A percentile compares a stretch with the other conserved stretches of the same genome.
Conservation (phyloP, 2,329 filamentous ascomycete species). For the Ambrosiella xylebori region DNA sequence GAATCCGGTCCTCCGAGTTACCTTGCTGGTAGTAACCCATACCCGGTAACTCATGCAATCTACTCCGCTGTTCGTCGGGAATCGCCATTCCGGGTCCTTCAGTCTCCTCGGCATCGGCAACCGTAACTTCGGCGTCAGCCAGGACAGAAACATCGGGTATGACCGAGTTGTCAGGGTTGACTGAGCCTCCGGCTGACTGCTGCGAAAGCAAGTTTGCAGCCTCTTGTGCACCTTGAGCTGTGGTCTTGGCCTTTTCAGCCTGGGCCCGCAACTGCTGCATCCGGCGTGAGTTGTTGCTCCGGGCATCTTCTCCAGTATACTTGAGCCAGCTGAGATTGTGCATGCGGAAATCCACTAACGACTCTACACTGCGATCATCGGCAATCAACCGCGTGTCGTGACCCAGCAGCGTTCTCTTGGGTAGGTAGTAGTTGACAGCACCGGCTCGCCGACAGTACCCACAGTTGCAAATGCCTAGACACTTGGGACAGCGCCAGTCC, state of each 20-base stretch:
- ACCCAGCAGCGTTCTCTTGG: conserved; percentile 72
- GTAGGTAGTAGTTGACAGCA: conserved; percentile 63
- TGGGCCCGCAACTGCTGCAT: conserved; percentile 40
- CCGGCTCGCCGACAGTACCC: conserved; percentile 51
- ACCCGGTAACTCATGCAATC: conserved; percentile 28
- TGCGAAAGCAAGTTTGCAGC: conserved; percentile 19
- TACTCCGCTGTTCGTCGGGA: conserved; percentile 16
- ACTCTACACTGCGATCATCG: conserved; percentile 79
- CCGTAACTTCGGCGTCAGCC: background rate
- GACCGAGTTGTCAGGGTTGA: background rate
- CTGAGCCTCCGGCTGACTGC: background rate
- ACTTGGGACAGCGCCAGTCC: conserved; percentile 80
- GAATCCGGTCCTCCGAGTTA: conserved; percentile 25
- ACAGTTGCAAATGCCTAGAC: conserved; percentile 73
- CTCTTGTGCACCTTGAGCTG: conserved; percentile 20
- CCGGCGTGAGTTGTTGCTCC: conserved; percentile 37
- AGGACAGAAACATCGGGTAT: background rate
- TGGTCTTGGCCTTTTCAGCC: conserved; percentile 38
- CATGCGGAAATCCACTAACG: conserved; percentile 73
- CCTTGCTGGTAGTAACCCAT: conserved; percentile 46
- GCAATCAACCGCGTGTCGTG: conserved; percentile 84
- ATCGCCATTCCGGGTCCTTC: background rate
- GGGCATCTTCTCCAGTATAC: conserved; percentile 38
- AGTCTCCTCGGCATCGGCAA: background rate
- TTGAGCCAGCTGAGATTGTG: conserved; percentile 78